Evolutionary conservation across 768 basidiomycete genomes (phyloP).

Genomic region (Saitozyma podzolica): DNA sequence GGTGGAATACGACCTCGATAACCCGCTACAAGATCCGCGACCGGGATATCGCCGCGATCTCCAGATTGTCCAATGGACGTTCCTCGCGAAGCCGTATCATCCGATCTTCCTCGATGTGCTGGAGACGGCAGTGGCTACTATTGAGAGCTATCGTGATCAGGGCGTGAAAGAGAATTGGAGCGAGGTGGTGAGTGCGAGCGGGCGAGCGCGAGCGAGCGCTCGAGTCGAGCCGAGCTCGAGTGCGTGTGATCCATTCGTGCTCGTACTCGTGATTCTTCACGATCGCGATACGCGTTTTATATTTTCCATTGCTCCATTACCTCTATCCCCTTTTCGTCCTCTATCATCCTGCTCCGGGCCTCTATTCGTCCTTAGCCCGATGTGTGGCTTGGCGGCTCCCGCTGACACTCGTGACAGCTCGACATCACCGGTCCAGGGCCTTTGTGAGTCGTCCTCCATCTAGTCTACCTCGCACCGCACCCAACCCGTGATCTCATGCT

Average conservation of each 20-base stretch:
- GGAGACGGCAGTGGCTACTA: conserved; percentile 6
- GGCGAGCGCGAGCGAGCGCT: too few relatives aligned
- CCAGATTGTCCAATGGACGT: conserved; percentile 25
- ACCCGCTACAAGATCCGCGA: conserved; percentile 8
- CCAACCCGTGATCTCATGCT: background rate
- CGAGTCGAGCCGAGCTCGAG: too few relatives aligned
- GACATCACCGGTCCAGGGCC: conserved; percentile 21
- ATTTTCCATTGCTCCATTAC: too few relatives aligned
- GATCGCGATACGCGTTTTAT: too few relatives aligned
- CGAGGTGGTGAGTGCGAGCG: background rate
- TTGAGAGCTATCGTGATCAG: background rate
- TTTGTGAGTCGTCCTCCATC: conserved; percentile 13
- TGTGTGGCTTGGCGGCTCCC: background rate
- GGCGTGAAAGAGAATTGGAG: background rate
- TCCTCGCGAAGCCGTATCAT: conserved; percentile 18
- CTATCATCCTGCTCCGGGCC: too few relatives aligned
- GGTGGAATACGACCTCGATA: conserved; percentile 14
- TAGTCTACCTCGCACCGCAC: background rate
- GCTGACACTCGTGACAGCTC: conserved; percentile 11
- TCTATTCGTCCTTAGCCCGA: background rate
- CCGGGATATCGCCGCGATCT: conserved; percentile 13
- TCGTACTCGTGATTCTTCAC: too few relatives aligned
- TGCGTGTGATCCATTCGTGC: too few relatives aligned
- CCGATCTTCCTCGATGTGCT: conserved; percentile 21
- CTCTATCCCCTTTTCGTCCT: too few relatives aligned